phyloP scores from a whole-genome alignment of 1,139 yeast species.

The Blastobotrys petasosporus region DNA sequence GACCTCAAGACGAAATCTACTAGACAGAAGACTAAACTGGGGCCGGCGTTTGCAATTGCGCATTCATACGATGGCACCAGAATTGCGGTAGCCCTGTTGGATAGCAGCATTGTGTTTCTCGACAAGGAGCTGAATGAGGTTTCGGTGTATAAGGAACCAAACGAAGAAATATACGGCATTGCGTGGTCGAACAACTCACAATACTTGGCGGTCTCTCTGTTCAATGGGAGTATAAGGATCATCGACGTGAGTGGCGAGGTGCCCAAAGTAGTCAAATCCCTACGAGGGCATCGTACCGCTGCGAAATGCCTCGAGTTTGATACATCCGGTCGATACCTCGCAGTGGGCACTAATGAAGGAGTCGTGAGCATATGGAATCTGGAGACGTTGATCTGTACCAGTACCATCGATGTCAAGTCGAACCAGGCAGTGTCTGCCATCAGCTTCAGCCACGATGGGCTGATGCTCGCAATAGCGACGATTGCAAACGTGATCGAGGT shows the following conservation, averaged over 20 bases:
- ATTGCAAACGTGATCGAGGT: slow-evolving; percentile 29
- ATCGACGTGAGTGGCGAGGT: slow-evolving; percentile 11
- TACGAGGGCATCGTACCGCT: slow-evolving; percentile 50
- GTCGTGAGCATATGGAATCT: slow-evolving; percentile 58
- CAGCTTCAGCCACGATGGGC: slow-evolving; percentile 34
- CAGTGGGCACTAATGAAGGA: slow-evolving; percentile 67
- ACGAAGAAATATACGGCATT: slow-evolving; percentile 36
- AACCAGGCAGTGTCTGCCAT: slow-evolving; percentile 36
- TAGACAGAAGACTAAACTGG: slow-evolving; percentile 33
- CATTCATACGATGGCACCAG: slow-evolving; percentile 52
- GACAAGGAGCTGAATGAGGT: slow-evolving; percentile 15
- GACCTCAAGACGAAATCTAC: slow-evolving; percentile 25
- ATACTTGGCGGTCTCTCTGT: slow-evolving; percentile 31
- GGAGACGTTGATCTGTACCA: slow-evolving; percentile 40
- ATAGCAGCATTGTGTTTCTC: slow-evolving; percentile 22
- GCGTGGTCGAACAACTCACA: slow-evolving; percentile 31
- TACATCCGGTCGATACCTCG: slow-evolving; percentile 51
- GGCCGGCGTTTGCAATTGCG: slow-evolving; percentile 35
- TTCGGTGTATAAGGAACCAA: slow-evolving; percentile 15
- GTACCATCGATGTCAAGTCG: slow-evolving; percentile 39
- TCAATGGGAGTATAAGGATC: slow-evolving; percentile 32
- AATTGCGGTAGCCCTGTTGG: slow-evolving; percentile 45
- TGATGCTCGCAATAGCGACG: slow-evolving; percentile 31
- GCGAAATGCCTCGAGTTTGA: slow-evolving; percentile 49
- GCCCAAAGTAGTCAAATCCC: slow-evolving; percentile 23